These are phyloP conservation scores for Penicillium janthinellum DNA, from an alignment of 2,329 filamentous ascomycete genomes.

Conservation along the genomic window DNA sequence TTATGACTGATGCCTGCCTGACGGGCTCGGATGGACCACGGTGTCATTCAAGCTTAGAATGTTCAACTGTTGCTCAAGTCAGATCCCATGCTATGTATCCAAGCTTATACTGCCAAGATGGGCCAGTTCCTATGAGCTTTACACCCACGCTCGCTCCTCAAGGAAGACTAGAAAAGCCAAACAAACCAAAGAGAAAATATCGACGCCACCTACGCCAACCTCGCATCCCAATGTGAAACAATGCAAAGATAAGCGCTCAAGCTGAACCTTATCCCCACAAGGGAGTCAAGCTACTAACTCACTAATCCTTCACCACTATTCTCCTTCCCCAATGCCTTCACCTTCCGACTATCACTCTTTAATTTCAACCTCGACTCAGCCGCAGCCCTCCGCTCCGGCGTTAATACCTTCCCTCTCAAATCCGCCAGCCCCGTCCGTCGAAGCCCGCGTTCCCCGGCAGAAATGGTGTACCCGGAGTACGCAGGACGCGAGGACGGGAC, in stretches of 20 bases:
- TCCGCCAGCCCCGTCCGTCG: slow-evolving; percentile 27
- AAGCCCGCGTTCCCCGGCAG: slow-evolving; percentile 23
- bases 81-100: too few species aligned
- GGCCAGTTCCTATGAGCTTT: not conserved
- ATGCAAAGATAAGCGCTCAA: not conserved
- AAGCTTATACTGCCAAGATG: not conserved
- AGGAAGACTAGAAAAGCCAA: not conserved
- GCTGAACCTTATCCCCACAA: too few species aligned
- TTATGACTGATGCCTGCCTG: too few species aligned
- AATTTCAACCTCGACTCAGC: slow-evolving; percentile 40
- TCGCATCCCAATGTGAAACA: not conserved
- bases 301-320: slow-evolving; percentile 20
- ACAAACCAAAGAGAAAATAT: not conserved
- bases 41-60: too few species aligned
- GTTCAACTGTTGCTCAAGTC: too few species aligned
- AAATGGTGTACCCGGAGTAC: slow-evolving; percentile 24
- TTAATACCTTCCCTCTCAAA: slow-evolving; percentile 28
- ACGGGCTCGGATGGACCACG: too few species aligned
- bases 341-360: slow-evolving; percentile 30
- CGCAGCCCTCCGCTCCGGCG: slow-evolving; percentile 37
- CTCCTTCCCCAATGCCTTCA: slow-evolving; percentile 37
- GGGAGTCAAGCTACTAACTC: not conserved
- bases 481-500: slow-evolving; percentile 15
- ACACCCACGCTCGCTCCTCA: not conserved
- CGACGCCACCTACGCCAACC: not conserved